Conservation (phyloP, 2,329 filamentous ascomycete genomes). For the Paramyrothecium sp. region DNA sequence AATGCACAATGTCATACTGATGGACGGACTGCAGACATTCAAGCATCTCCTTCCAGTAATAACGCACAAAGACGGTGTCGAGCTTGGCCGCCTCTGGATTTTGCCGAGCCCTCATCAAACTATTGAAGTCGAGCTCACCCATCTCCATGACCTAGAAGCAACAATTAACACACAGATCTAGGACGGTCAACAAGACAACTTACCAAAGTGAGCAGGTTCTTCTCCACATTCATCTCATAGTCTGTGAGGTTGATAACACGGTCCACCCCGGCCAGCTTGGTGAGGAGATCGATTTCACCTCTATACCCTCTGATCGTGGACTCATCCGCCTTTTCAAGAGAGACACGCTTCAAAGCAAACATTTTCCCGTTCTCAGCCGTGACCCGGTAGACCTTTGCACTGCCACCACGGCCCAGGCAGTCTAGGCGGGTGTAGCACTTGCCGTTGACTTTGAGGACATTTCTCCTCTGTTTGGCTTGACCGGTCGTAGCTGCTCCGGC, state of each 20-base stretch:
- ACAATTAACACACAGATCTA: constrained; percentile 13
- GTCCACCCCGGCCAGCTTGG: constrained; percentile 78
- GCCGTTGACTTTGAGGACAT: constrained; percentile 84
- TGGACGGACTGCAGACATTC: constrained; percentile 92
- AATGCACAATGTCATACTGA: constrained; percentile 88
- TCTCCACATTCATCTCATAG: constrained; percentile 90
- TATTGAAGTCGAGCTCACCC: constrained; percentile 90
- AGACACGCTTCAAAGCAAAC: constrained; percentile 90
- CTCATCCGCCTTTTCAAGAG: constrained; percentile 86
- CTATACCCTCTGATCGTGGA: constrained; percentile 82
- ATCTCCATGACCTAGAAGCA: constrained; percentile 85
- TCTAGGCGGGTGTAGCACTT: constrained; percentile 89
- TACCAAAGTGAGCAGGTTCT: constrained; percentile 82
- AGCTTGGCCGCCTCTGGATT: constrained; percentile 73
- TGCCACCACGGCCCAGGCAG: constrained; percentile 87
- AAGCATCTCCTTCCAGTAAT: constrained; percentile 99
- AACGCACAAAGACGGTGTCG: constrained; percentile 89
- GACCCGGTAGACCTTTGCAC: constrained; percentile 91
- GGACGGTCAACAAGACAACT: constrained; percentile 30
- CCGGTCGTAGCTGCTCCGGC: constrained; percentile 76
- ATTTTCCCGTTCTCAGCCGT: constrained; percentile 97
- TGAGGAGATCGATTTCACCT: constrained; percentile 90
- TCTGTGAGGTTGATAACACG: constrained; percentile 89
- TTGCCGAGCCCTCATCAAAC: constrained; percentile 72
- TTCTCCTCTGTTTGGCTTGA: constrained; percentile 72